Evolutionary conservation across 305 asterid genomes (phyloP), one percentile per base, ranked within the genome.

Genomic region (Fraxinus greggii): DNA sequence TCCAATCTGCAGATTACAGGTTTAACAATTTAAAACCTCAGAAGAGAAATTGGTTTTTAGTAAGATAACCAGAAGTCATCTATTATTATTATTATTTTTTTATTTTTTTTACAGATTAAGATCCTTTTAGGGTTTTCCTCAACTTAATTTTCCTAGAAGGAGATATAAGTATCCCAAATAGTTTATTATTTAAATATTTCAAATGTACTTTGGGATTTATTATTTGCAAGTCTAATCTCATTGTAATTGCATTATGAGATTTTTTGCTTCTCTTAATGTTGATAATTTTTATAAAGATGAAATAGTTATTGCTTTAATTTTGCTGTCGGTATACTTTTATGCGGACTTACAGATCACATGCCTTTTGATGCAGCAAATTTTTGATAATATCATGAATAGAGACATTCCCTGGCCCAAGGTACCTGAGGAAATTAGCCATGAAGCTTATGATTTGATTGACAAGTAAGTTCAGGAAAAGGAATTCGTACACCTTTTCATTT

Each of bases 371-470:
- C 97, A 97, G 98, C 90, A 91, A 88, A 92, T 95, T 82, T 97
- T 97, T 89, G 88, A 91, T 91, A 94, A 97, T 87, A 93, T 97
- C 86, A 89, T 97, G 86, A 92, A 97, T 85, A 88, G 97, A 87
- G 93, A 92, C 89, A 92, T 97, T 83, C 93, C 96, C 74, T 92
- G 99, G 99, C 99, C 98, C 77, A 94, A 86, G 89, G 78, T 92
- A 85, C 98, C 97, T 26, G 97, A 93, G 54, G 98, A 97, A 90
- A 86, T 97, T 89, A 93, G 94, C 87, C 84, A 24, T 73, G 97
- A 92, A 85, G 97, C 98, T 70, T 86, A 89, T 82, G 97, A 97
- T 86, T 91, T 97, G 81, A 91, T 97, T 78, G 89, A 92, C 92
- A 94, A 91, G 98, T 96, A 88, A 88, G 98, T 79, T 35, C 72